A percentile compares a stretch with the other conserved stretches of the same genome.
These are phyloP conservation scores for Ephemerocybe angulata DNA, from an alignment of 768 basidiomycete genomes.

Conservation along the genomic window DNA sequence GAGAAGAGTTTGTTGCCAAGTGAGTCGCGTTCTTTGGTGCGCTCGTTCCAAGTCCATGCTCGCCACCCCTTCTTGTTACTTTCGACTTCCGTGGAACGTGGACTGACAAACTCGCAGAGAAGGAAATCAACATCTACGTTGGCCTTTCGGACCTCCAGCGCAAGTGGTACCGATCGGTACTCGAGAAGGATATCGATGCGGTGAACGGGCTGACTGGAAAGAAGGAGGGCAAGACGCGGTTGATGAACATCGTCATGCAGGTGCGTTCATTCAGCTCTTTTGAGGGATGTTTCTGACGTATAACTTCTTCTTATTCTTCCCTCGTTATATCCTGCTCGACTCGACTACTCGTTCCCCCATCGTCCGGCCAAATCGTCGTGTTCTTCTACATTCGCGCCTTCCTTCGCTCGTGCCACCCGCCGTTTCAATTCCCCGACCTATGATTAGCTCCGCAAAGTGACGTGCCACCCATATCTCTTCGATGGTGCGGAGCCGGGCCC, in stretches of 20 bases:
- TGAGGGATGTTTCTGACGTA: too few species aligned
- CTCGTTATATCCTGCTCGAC: not conserved
- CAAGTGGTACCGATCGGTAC: slow-evolving; percentile 94
- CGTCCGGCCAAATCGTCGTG: not conserved
- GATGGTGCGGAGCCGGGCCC: slow-evolving; percentile 98
- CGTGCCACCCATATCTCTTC: slow-evolving; percentile 88
- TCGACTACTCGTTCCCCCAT: not conserved
- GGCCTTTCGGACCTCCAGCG: slow-evolving; percentile 96
- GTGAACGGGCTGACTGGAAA: slow-evolving; percentile 95
- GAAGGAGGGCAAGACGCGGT: slow-evolving; percentile 95
- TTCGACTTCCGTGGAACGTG: not conserved
- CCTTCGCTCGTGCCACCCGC: not conserved
- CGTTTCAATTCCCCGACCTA: too few species aligned
- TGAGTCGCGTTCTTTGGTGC: slow-evolving; percentile 23
- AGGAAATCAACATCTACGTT: slow-evolving; percentile 98
- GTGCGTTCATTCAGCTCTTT: too few species aligned
- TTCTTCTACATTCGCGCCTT: not conserved
- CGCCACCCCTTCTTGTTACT: not conserved
- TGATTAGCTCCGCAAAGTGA: slow-evolving; percentile 81
- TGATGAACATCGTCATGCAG: slow-evolving; percentile 99
- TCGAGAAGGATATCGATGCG: slow-evolving; percentile 98
- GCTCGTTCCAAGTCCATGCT: not conserved
- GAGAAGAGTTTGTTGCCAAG: slow-evolving; percentile 95
- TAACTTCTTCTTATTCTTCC: too few species aligned
- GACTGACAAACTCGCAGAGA: slow-evolving; percentile 50